A percentile compares a stretch with the other conserved stretches of the same genome.
Conservation (phyloP, 78 protist species). For the Mastigamoeba balamuthi region DNA sequence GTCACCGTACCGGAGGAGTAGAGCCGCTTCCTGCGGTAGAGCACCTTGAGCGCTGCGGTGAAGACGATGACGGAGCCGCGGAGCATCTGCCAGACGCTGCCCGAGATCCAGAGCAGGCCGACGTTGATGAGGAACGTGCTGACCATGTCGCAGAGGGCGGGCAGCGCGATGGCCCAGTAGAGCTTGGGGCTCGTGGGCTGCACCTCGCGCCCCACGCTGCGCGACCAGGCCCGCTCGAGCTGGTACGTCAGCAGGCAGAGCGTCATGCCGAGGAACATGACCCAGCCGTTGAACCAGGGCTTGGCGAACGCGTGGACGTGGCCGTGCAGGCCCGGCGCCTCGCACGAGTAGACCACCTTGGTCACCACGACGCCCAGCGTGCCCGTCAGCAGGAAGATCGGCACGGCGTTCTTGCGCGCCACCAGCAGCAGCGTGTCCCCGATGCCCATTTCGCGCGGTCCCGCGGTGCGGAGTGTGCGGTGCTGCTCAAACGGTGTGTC, state of each 20-base stretch:
- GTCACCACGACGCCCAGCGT: not conserved
- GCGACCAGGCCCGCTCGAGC: not conserved
- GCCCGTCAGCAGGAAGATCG: not conserved
- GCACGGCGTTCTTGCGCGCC: not conserved
- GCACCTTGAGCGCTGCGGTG: not conserved
- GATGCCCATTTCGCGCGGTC: no score
- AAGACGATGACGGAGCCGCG: not conserved
- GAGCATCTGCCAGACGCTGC: not conserved
- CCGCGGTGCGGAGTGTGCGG: no score
- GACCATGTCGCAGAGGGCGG: not conserved
- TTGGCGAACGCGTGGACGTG: not conserved
- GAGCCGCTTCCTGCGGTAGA: not conserved
- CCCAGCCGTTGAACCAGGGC: not conserved
- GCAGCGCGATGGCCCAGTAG: not conserved
- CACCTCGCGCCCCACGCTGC: not conserved
- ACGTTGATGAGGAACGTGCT: not conserved
- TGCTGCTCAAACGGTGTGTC: no score
- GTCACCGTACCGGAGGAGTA: not conserved
- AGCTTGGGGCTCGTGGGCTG: not conserved
- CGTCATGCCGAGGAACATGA: not conserved
- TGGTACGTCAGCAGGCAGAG: not conserved
- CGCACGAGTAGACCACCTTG: no score
- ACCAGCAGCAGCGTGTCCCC: no score
- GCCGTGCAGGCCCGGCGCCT: no score
- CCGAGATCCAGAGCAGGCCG: not conserved